Conservation (phyloP, 1,139 yeast genomes). For the Yamadazyma spencermartinsiae region DNA sequence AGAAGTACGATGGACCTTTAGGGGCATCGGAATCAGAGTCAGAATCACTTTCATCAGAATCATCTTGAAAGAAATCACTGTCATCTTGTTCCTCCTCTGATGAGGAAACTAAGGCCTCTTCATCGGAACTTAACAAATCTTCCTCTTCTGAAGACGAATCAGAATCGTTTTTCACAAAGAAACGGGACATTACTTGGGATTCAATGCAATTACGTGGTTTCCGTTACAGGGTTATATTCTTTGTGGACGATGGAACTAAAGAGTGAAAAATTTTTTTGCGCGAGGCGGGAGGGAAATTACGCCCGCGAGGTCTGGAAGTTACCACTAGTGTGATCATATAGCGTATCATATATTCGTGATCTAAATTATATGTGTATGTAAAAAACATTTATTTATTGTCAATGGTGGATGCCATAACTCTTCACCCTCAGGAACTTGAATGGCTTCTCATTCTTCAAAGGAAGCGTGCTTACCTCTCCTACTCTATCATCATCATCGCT, state of each 20-base stretch:
- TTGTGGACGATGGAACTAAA: slow-evolving; percentile 12
- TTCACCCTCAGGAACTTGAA: slow-evolving; percentile 69
- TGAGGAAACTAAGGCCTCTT: slow-evolving; percentile 59
- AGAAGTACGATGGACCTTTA: slow-evolving; percentile 57
- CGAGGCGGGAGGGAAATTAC: slow-evolving; percentile 3
- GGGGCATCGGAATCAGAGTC: slow-evolving; percentile 45
- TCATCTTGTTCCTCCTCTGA: slow-evolving; percentile 49
- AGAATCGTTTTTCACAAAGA: slow-evolving; percentile 66
- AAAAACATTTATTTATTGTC: background rate
- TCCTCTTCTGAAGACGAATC: slow-evolving; percentile 78
- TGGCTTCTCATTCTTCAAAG: slow-evolving; percentile 69
- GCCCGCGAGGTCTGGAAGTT: slow-evolving; percentile 1
- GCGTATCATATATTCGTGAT: background rate
- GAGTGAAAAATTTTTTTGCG: slow-evolving; percentile 8
- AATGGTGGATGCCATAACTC: slow-evolving; percentile 31
- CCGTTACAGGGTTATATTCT: slow-evolving; percentile 6
- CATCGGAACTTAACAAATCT: slow-evolving; percentile 68
- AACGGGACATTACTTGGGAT: slow-evolving; percentile 58
- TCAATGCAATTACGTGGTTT: background rate
- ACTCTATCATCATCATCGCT: slow-evolving; percentile 40
- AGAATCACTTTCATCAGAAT: slow-evolving; percentile 41
- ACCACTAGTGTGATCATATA: background rate
- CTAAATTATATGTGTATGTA: slow-evolving; percentile 1
- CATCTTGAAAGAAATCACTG: slow-evolving; percentile 31
- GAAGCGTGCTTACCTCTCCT: slow-evolving; percentile 55